phyloP scores from a whole-genome alignment of 345 rosid genomes.

The Sisymbrium irio region DNA sequence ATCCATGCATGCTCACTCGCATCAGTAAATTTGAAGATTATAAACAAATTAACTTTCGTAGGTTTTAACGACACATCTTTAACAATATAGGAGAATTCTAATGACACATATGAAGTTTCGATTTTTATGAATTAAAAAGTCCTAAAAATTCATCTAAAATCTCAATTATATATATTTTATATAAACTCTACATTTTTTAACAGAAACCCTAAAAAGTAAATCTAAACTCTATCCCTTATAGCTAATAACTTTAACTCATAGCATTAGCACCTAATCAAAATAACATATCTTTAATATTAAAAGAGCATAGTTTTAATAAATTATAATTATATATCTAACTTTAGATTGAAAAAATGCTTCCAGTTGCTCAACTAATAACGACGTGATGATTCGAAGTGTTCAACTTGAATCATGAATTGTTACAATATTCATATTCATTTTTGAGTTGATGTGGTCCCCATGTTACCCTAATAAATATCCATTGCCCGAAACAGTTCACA shows the following conservation, averaged over 20 bases:
- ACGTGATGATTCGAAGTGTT: not conserved
- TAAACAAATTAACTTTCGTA: not conserved
- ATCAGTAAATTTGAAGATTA: not conserved
- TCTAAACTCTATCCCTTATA: not conserved
- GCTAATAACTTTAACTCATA: not conserved
- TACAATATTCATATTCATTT: not conserved
- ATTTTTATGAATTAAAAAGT: not conserved
- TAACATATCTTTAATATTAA: not conserved
- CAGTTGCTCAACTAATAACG: not conserved
- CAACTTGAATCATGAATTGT: not conserved
- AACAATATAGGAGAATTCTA: not conserved
- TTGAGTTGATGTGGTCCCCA: not conserved
- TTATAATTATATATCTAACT: not conserved
- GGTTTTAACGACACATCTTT: not conserved
- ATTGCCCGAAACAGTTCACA: conserved; percentile 13
- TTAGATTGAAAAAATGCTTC: not conserved
- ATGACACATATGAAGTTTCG: not conserved
- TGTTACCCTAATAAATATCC: conserved; percentile 14
- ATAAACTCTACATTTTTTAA: not conserved
- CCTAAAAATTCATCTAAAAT: not conserved
- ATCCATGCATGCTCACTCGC: not conserved
- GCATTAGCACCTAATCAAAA: not conserved
- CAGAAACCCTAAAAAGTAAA: not conserved
- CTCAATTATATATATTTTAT: not conserved
- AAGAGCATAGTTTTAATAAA: not conserved